Evolutionary conservation across 78 protist genomes (phyloP).

Genomic region (Dictyostelium firmibasis): DNA sequence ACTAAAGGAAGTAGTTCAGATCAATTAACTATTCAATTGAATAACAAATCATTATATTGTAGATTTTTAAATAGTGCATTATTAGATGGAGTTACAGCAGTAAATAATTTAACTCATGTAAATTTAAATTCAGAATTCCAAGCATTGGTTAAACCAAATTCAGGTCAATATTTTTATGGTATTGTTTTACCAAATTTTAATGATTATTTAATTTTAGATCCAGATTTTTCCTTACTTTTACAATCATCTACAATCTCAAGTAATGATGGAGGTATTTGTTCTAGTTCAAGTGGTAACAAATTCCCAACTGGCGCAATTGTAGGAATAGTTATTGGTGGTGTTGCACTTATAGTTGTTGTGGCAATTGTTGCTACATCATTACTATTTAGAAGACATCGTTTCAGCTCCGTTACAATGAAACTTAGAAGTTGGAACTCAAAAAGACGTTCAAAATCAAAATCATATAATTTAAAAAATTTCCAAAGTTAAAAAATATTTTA

Average conservation of each 20-base stretch:
- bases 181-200: neutral
- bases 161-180: neutral
- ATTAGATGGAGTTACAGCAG: neutral
- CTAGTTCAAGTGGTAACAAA: neutral
- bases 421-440: neutral
- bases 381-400: neutral
- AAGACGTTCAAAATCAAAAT: neutral
- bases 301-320: neutral
- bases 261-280: neutral
- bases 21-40: neutral
- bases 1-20: neutral
- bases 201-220: neutral
- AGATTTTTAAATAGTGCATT: slow-evolving; percentile 14
- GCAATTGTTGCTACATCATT: neutral
- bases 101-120: neutral
- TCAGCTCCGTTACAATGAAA: neutral
- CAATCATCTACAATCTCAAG: neutral
- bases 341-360: neutral
- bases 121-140: neutral
- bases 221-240: slow-evolving; percentile 2
- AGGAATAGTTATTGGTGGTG: neutral
- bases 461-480: neutral
- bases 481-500: too few species aligned
- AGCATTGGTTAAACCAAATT: neutral
- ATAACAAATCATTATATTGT: slow-evolving; percentile 11